These are phyloP conservation scores for Penium margaritaceum DNA, from an alignment of 139 green algal species.

Conservation along the genomic window DNA sequence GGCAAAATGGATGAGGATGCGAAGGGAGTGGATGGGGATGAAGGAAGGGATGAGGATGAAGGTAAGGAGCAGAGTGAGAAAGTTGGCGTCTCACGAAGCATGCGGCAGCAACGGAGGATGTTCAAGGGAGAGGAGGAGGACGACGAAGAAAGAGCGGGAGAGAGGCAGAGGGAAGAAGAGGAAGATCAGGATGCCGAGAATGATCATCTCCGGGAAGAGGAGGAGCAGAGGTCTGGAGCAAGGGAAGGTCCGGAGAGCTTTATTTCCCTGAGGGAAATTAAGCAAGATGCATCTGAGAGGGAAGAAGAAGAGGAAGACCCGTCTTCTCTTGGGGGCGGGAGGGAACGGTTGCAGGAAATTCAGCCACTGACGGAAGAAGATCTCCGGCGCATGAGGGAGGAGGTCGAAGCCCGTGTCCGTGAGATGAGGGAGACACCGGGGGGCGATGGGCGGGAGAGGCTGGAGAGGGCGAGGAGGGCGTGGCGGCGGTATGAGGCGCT, in stretches of 20 bases:
- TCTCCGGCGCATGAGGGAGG: conserved; percentile 17
- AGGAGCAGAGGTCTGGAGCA: too few species aligned
- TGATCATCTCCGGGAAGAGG: too few species aligned
- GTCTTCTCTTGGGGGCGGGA: conserved; percentile 11
- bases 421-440: conserved; percentile 33
- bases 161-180: too few species aligned
- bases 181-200: too few species aligned
- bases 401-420: conserved; percentile 7
- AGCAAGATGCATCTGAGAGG: too few species aligned
- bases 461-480: conserved; percentile 15
- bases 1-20: conserved; percentile 15
- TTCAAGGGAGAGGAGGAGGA: too few species aligned
- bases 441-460: conserved; percentile 7
- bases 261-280: too few species aligned
- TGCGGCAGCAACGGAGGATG: conserved; percentile 81
- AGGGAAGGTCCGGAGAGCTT: too few species aligned
- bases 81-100: neutral
- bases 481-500: conserved; percentile 73
- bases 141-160: too few species aligned
- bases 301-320: conserved; percentile 18
- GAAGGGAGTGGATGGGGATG: conserved; percentile 22
- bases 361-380: conserved; percentile 40
- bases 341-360: neutral
- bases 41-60: conserved; percentile 7
- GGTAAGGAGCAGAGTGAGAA: neutral